phyloP scores from a whole-genome alignment of 768 basidiomycete genomes.

The Peribolospora baueri region DNA sequence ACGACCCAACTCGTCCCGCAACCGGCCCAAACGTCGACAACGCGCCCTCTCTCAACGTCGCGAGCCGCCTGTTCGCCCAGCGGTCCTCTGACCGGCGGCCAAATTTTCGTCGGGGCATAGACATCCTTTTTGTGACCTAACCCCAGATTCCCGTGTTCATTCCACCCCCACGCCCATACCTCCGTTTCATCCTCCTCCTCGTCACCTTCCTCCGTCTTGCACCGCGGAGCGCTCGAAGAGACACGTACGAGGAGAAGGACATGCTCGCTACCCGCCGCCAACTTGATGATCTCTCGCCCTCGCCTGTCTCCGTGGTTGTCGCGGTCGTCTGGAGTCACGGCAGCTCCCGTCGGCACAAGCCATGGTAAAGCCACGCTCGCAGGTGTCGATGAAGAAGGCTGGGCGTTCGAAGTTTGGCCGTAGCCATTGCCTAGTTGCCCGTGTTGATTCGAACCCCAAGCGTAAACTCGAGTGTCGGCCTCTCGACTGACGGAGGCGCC shows the following conservation, averaged over 20 bases:
- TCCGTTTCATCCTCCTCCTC: slow-evolving; percentile 14
- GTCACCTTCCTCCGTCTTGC: neutral
- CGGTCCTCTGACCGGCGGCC: slow-evolving; percentile 21
- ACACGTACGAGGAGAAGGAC: slow-evolving; percentile 25
- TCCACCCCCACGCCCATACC: slow-evolving; percentile 90
- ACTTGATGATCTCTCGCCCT: neutral
- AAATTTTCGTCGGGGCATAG: slow-evolving; percentile 28
- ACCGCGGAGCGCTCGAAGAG: neutral
- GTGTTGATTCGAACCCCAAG: too few relatives aligned
- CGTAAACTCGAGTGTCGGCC: too few relatives aligned
- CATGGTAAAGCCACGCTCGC: too few relatives aligned
- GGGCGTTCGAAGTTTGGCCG: too few relatives aligned
- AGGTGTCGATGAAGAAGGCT: too few relatives aligned
- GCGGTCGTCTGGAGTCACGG: too few relatives aligned
- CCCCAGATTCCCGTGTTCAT: slow-evolving; percentile 88
- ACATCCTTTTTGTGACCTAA: slow-evolving; percentile 36
- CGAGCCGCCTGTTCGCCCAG: slow-evolving; percentile 2
- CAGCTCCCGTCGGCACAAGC: too few relatives aligned
- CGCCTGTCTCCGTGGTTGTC: too few relatives aligned
- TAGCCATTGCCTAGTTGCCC: too few relatives aligned
- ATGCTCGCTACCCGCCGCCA: slow-evolving; percentile 72
- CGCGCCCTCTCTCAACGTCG: neutral
- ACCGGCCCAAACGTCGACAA: slow-evolving; percentile 26
- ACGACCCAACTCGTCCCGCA: slow-evolving; percentile 32
- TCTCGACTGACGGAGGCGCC: too few relatives aligned